These are phyloP conservation scores for Xylariomycetidae sp. DNA, from an alignment of 2,329 filamentous ascomycete genomes.

Conservation along the genomic window DNA sequence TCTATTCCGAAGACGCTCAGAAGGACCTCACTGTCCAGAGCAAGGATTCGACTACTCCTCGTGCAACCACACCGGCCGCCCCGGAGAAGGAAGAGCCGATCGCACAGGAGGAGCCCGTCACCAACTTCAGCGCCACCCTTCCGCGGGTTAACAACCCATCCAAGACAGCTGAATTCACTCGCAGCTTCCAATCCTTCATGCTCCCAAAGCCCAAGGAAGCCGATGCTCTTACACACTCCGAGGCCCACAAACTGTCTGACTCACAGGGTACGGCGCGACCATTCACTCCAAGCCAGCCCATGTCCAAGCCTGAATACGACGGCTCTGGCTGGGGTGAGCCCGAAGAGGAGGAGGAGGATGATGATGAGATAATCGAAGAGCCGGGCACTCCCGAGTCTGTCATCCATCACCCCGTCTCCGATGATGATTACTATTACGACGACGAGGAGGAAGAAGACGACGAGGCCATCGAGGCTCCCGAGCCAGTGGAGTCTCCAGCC, in stretches of 20 bases:
- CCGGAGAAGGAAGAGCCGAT: too few relatives aligned
- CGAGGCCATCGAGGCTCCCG: conserved; percentile 8
- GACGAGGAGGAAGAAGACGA: conserved; percentile 32
- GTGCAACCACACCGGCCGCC: conserved; percentile 36
- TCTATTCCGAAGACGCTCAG: conserved; percentile 50
- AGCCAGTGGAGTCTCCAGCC: conserved; percentile 47
- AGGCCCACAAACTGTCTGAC: conserved; percentile 30
- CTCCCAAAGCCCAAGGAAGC: conserved; percentile 35
- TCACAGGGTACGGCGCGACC: conserved; percentile 35
- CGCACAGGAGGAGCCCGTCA: conserved; percentile 23
- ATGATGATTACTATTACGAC: conserved; percentile 29
- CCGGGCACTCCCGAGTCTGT: conserved; percentile 82
- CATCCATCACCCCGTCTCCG: conserved; percentile 65
- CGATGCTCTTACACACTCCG: conserved; percentile 25
- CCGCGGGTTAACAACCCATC: conserved; percentile 30
- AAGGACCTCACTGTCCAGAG: too few relatives aligned
- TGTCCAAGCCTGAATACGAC: conserved; percentile 58
- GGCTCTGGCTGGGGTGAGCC: conserved; percentile 47
- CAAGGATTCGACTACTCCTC: conserved; percentile 47
- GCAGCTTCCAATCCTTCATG: conserved; percentile 41
- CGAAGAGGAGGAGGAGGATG: conserved; percentile 48
- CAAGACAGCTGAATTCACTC: conserved; percentile 34
- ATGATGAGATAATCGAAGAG: too few relatives aligned
- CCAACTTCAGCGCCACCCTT: conserved; percentile 29
- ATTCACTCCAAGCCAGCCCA: conserved; percentile 41